Evolutionary conservation across 345 rosid species (phyloP), one percentile per base, ranked within the genome.

Genomic region (Litchi chinensis): DNA sequence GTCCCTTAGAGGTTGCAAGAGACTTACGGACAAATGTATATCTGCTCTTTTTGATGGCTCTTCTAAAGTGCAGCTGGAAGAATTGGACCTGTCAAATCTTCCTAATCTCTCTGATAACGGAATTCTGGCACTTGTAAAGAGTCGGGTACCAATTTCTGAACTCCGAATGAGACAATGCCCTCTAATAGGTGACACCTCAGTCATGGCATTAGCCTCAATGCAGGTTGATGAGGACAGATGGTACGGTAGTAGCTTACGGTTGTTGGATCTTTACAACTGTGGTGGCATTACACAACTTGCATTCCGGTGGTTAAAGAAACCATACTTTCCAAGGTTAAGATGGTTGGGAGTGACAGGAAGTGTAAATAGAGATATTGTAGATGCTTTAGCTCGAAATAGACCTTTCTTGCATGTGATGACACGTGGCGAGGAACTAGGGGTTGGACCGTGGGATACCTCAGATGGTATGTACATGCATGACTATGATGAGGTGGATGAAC

Each of bases 91-190:
- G 52, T 95, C 99, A 1, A 93, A 92, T 76, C 90, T 91, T 50
- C 96, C 96, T 48, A 62, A 85, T 76, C 85, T 95, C 63, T 89
- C 97, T 0, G 98, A 93, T 63, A 87, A 84, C 22, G 97, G 93
- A 70, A 74, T 93, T 76, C 85, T 95, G 60, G 73, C 90, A 22
- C 89, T 95, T 5, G 95, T 90, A 10, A 92, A 79, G 78, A 73
- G 90, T 3, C 88, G 90, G 69, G 91, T 91, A 28, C 93, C 93
- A 0, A 86, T 95, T 40, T 80, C 88, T 7, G 91, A 88, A 59
- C 98, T 95, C 60, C 87, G 96, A 57, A 72, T 95, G 80, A 86
- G 99, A 80, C 97, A 95, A n/a, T 95, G 99, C 67, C 92, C 96
- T 2, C 89, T 85, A 13, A 88, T 95, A 54, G 93, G 99, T 3